Evolutionary conservation across 2,329 filamentous ascomycete genomes (phyloP), one percentile per base, ranked within the genome.

Genomic region (Talaromyces amestolkiae): DNA sequence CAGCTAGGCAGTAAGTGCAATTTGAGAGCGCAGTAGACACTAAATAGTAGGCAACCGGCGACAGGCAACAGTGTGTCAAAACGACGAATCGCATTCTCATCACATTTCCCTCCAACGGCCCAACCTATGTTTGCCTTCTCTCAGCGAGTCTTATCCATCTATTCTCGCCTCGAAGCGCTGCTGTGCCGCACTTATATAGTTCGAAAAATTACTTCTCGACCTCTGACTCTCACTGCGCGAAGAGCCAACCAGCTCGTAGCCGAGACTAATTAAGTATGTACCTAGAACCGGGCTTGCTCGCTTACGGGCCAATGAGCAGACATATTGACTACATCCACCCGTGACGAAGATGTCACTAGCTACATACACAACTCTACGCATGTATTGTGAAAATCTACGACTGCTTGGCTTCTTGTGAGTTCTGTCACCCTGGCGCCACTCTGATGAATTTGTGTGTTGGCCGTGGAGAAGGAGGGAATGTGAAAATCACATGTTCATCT

Each of bases 111-210:
- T 31, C 27, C 27, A 31, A 31, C 27, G 27, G 27, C 27, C 27
- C 7, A 31, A 31, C 27, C 5, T 1, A 31, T 31, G 3, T 37
- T 11, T 9, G 9, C 35, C 35, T 37, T 37, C 35, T 37, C 35
- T 37, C 9, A 37, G 35, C 13, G 35, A 37, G 10, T 37, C 35
- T 37, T 19, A 13, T 35, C 53, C 31, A 33, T 19, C 31, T 2
- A 19, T 39, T 13, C 8, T 39, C 31, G 7, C n/a, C 22, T 56
- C 53, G 45, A 61, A 53, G 45, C 45, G 45, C 45, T 37, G 61
- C 51, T 63, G 61, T 45, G 49, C 61, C 61, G 51, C 61, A 63
- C 39, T 58, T 63, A 33, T 63, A 33, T 63, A 45, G 27, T 41
- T 39, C 19, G 27, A 51, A 62, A 53, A 22, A 33, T 9, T 8